Base-by-base conservation (phyloP, 2,329 filamentous ascomycete species). In the Xenosphaeropsis pyriputrescens region DNA sequence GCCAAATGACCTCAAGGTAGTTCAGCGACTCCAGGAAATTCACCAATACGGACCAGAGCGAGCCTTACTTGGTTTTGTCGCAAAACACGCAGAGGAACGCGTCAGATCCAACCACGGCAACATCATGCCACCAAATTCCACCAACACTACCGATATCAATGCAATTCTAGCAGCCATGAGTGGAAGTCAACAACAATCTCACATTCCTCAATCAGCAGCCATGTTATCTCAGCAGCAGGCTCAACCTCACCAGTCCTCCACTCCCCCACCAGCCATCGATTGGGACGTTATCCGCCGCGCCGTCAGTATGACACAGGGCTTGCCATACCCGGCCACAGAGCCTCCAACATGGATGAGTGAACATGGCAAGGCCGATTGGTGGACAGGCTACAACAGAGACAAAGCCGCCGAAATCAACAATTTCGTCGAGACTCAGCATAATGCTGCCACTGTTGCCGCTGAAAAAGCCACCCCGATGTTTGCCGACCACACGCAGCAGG, bases 321-420 rank as follows among this genome's bases (percentile, higher is more conserved):
- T 65, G 42, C 59, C 67, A 6, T 70, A 60, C 42, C 70, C 69
- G 12, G 55, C 70, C 2, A 63, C 50, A 1, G 61, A 67, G 32
- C 67, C 72, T 3, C 70, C 72, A 1, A 61, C 63, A 14, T 72
- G 69, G 62, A 61, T 75, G 44, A 55, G 54, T 8, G 54, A 63
- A 16, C 59, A 67, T 22, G 52, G 61, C 22, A 62, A 62, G 42
- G 57, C 61, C 8, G 63, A 70, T 43, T 76, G 71, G 70, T 66
- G 64, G 57, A 52, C 62, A 9, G 68, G 67, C 0, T 66, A 63
- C 43, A 50, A 55, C 29, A 52, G 51, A 32, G 58, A 62, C 34
- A 53, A 55, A 29, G 53, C 58, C 7, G 49, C 51, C 2, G 58
- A 63, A 34, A 60, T 60, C 39, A 26, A 9, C 22, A 26, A 26